Evolutionary conservation across 768 basidiomycete genomes (phyloP).

Genomic region (Xerocomellus amylosporus): DNA sequence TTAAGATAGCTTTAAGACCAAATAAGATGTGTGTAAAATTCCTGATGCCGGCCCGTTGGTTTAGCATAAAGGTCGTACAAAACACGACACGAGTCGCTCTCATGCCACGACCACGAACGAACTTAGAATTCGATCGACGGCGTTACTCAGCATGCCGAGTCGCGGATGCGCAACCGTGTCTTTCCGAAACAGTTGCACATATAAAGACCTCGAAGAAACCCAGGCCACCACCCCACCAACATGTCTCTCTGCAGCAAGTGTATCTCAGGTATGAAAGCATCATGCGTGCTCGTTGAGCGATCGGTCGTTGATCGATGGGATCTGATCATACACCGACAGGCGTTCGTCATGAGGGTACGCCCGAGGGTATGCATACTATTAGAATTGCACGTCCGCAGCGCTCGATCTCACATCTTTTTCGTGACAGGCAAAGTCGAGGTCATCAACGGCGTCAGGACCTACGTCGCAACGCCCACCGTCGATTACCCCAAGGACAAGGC

Average conservation of each 20-base stretch:
- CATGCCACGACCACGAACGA: too few species aligned
- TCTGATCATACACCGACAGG: constrained; percentile 28
- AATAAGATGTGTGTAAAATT: too few species aligned
- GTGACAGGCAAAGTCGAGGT: constrained; percentile 40
- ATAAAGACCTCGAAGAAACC: constrained; percentile 9
- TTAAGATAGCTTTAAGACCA: too few species aligned
- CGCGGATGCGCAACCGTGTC: background rate
- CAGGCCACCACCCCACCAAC: background rate
- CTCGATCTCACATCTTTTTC: background rate
- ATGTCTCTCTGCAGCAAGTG: constrained; percentile 61
- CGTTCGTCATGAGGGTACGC: constrained; percentile 49
- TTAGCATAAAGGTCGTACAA: too few species aligned
- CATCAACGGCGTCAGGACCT: constrained; percentile 48
- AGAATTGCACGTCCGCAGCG: background rate
- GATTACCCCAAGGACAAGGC: constrained; percentile 56
- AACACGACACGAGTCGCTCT: too few species aligned
- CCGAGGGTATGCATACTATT: constrained; percentile 35
- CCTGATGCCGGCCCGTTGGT: too few species aligned
- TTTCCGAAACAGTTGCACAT: constrained; percentile 3
- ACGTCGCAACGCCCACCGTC: constrained; percentile 50
- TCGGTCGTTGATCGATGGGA: background rate
- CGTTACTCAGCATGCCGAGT: background rate
- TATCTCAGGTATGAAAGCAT: constrained; percentile 42
- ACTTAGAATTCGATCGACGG: too few species aligned
- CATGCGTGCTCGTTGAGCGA: background rate